Evolutionary conservation across 2,329 filamentous ascomycete species (phyloP).

Genomic region (Fusarium chlamydosporum): DNA sequence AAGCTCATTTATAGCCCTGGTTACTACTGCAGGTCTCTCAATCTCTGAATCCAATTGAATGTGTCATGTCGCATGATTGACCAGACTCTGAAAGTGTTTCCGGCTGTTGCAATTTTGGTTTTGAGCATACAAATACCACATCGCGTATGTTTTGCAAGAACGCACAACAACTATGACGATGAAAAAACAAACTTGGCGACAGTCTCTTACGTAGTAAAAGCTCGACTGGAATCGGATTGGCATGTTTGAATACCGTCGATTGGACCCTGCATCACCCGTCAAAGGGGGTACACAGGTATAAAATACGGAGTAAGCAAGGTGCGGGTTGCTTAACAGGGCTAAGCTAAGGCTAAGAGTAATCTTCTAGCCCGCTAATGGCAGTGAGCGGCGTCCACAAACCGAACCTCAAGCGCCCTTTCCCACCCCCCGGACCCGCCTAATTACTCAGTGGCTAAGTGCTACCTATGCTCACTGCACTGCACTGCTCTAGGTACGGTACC

Average conservation of each 20-base stretch:
- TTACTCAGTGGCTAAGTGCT: constrained; percentile 40
- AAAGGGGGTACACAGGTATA: constrained; percentile 13
- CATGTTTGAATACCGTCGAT: constrained; percentile 15
- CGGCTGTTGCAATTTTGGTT: constrained; percentile 38
- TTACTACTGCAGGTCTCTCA: constrained; percentile 18
- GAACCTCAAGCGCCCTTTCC: constrained; percentile 27
- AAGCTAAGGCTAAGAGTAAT: constrained; percentile 21
- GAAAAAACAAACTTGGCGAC: constrained; percentile 1
- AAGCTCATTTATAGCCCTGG: constrained; percentile 29
- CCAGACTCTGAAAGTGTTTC: constrained; percentile 31
- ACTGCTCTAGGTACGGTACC: constrained; percentile 15
- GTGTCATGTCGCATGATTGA: constrained; percentile 40
- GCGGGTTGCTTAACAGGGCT: constrained; percentile 27
- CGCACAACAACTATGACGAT: constrained; percentile 30
- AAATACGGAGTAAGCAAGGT: constrained; percentile 34
- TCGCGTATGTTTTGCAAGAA: constrained; percentile 6
- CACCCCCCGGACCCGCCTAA: constrained; percentile 24
- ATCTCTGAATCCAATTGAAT: constrained; percentile 29
- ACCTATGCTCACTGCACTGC: constrained; percentile 8
- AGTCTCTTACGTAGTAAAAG: constrained; percentile 32
- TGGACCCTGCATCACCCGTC: constrained; percentile 24
- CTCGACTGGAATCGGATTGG: constrained; percentile 33
- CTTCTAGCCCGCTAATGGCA: constrained; percentile 39
- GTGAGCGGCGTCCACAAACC: constrained; percentile 31
- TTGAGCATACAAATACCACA: constrained; percentile 16